Evolutionary conservation across 1,284 basidiomycete genomes (phyloP).

Genomic region (Moesziomyces sp.): DNA sequence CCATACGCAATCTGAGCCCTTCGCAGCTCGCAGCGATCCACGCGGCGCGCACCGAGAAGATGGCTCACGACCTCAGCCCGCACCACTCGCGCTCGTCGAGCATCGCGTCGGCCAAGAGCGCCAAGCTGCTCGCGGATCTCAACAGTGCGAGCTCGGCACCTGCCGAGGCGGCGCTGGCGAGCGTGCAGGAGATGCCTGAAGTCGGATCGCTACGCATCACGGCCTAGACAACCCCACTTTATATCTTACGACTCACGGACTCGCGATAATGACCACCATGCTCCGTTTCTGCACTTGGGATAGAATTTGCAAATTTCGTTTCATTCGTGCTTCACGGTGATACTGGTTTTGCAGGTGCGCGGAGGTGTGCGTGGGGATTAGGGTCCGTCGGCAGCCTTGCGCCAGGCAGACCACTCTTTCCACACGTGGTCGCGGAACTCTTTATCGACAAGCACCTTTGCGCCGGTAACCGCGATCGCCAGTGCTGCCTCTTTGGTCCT

Average conservation of each 20-base stretch:
- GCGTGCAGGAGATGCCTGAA: slow-evolving; percentile 32
- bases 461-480: slow-evolving; percentile 66
- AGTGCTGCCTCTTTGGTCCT: slow-evolving; percentile 66
- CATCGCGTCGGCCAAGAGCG: slow-evolving; percentile 17
- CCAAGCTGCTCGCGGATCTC: slow-evolving; percentile 8
- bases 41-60: slow-evolving; percentile 27
- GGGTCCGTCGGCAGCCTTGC: slow-evolving; percentile 37
- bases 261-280: background rate
- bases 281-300: too few relatives aligned
- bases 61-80: slow-evolving; percentile 20
- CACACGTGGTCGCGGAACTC: slow-evolving; percentile 60
- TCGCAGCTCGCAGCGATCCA: slow-evolving; percentile 27
- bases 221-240: background rate
- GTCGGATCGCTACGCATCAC: slow-evolving; percentile 30
- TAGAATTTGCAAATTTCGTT: too few relatives aligned
- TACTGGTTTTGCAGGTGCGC: too few relatives aligned
- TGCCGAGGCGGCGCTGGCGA: slow-evolving; percentile 11
- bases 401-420: slow-evolving; percentile 48
- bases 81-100: slow-evolving; percentile 29
- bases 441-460: slow-evolving; percentile 65
- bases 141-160: background rate
- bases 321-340: too few relatives aligned
- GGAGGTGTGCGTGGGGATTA: background rate
- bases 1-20: slow-evolving; percentile 27
- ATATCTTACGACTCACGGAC: background rate